A percentile compares a stretch with the other conserved stretches of the same genome.
These are phyloP conservation scores for Irpex rosettiformis DNA, from an alignment of 1,284 basidiomycete genomes.

Conservation along the genomic window DNA sequence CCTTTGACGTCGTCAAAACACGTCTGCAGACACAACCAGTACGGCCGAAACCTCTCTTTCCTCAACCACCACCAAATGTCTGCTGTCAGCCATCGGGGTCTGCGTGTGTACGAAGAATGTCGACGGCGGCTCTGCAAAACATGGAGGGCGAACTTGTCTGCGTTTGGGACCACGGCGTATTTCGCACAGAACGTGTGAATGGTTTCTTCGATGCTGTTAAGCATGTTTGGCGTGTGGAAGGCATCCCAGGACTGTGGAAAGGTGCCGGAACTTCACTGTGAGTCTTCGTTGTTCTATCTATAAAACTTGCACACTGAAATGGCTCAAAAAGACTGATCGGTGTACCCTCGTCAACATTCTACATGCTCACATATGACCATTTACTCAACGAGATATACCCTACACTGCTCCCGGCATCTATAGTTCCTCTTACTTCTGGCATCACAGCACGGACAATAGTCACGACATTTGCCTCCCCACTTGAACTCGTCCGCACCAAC, in stretches of 20 bases:
- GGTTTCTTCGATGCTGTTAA: constrained; percentile 81
- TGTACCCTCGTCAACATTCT: constrained; percentile 89
- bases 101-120: constrained; percentile 74
- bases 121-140: constrained; percentile 53
- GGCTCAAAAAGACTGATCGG: constrained; percentile 68
- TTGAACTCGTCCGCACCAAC: constrained; percentile 93
- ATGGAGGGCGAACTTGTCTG: constrained; percentile 66
- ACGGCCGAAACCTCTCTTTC: constrained; percentile 43
- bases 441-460: constrained; percentile 79
- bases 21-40: constrained; percentile 78
- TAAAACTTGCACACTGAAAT: constrained; percentile 16
- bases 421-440: constrained; percentile 82
- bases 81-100: constrained; percentile 66
- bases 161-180: constrained; percentile 70
- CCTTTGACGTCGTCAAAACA: constrained; percentile 93
- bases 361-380: constrained; percentile 96
- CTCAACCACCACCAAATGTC: constrained; percentile 44
- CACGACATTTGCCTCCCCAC: constrained; percentile 80
- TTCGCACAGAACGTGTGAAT: constrained; percentile 66
- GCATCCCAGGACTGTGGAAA: constrained; percentile 83
- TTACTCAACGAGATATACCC: constrained; percentile 67
- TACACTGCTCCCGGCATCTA: constrained; percentile 49
- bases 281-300: constrained; percentile 29
- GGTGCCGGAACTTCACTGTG: constrained; percentile 85
- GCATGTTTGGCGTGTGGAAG: constrained; percentile 77